Evolutionary conservation across 1,284 basidiomycete species (phyloP).

Genomic region (Anthracocystis setariae): DNA sequence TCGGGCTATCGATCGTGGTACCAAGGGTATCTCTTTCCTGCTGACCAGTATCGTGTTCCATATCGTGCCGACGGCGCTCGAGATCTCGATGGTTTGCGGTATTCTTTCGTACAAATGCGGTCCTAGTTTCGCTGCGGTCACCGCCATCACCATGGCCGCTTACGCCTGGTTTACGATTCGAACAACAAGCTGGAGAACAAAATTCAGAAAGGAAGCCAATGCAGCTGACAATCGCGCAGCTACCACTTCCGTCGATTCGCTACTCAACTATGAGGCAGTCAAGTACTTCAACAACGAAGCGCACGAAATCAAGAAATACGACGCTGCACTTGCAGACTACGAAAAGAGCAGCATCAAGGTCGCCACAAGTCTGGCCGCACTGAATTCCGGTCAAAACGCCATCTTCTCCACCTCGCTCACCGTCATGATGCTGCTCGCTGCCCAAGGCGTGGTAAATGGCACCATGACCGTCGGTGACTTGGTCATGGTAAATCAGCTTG

Average conservation of each 20-base stretch:
- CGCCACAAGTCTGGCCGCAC: conserved; percentile 87
- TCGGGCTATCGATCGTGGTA: conserved; percentile 94
- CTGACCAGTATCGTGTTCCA: conserved; percentile 93
- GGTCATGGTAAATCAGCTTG: conserved; percentile 99
- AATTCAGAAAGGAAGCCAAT: conserved; percentile 93
- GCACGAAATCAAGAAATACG: conserved; percentile 90
- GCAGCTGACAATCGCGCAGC: conserved; percentile 96
- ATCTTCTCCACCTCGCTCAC: conserved; percentile 94
- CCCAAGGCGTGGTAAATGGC: conserved; percentile 90
- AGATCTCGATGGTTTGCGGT: conserved; percentile 96
- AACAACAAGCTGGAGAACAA: conserved; percentile 96
- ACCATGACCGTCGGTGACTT: conserved; percentile 98
- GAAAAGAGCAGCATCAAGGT: conserved; percentile 94
- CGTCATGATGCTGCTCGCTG: conserved; percentile 93
- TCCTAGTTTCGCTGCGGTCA: conserved; percentile 93
- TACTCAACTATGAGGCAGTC: conserved; percentile 98
- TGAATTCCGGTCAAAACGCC: conserved; percentile 96
- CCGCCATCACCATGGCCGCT: conserved; percentile 82
- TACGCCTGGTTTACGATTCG: conserved; percentile 98
- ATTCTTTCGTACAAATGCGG: conserved; percentile 97
- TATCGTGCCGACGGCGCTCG: conserved; percentile 92
- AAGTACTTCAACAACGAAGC: conserved; percentile 99
- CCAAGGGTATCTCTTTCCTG: conserved; percentile 96
- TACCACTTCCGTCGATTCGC: conserved; percentile 88
- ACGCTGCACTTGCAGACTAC: conserved; percentile 85